Evolutionary conservation across 1,284 basidiomycete species (phyloP).

Genomic region (Marasmius sp.): DNA sequence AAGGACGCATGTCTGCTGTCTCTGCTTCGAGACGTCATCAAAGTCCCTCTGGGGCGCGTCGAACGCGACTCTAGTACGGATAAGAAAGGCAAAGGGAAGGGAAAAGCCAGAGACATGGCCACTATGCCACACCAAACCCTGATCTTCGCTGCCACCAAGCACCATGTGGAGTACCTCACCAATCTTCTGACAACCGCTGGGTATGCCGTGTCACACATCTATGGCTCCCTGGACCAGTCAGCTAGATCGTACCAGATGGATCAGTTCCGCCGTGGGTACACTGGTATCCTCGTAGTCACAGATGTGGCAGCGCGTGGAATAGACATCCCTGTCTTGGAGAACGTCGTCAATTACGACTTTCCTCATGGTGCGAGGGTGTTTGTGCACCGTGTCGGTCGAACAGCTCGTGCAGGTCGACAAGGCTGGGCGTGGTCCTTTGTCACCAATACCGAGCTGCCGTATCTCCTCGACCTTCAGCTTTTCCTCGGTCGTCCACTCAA

Average conservation of each 20-base stretch:
- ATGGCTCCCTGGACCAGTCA: slow-evolving; percentile 92
- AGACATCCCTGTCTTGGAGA: slow-evolving; percentile 91
- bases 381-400: slow-evolving; percentile 96
- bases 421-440: slow-evolving; percentile 98
- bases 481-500: slow-evolving; percentile 88
- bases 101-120: slow-evolving; percentile 47
- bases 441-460: slow-evolving; percentile 84
- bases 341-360: slow-evolving; percentile 98
- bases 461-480: slow-evolving; percentile 90
- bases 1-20: slow-evolving; percentile 92
- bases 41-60: slow-evolving; percentile 62
- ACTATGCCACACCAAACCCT: slow-evolving; percentile 89
- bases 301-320: slow-evolving; percentile 98
- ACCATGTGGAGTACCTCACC: slow-evolving; percentile 95
- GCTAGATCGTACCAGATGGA: slow-evolving; percentile 93
- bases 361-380: slow-evolving; percentile 92
- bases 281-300: slow-evolving; percentile 91
- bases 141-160: slow-evolving; percentile 97
- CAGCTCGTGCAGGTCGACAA: slow-evolving; percentile 90
- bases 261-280: slow-evolving; percentile 81
- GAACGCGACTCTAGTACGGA: slow-evolving; percentile 28
- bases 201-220: slow-evolving; percentile 96
- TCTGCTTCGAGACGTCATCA: slow-evolving; percentile 86
- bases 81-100: slow-evolving; percentile 51
- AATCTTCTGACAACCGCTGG: slow-evolving; percentile 80